Percentiles rank a stretch among this genome's conserved stretches.
Conservation (phyloP, 2,329 filamentous ascomycete species). For the Aspergillus sp. region DNA sequence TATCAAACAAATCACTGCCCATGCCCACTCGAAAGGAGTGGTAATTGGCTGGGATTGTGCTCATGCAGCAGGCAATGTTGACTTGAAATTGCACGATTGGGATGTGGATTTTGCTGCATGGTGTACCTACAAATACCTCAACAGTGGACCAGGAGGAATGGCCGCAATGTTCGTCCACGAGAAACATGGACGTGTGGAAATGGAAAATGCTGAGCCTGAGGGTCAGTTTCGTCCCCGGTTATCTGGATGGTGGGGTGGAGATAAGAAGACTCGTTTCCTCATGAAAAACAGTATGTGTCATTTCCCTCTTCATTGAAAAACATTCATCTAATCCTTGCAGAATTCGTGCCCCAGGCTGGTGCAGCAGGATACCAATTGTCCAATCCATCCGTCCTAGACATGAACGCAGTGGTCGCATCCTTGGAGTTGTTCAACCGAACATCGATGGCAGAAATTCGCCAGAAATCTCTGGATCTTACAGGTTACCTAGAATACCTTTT, state of each 20-base stretch:
- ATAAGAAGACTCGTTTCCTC: conserved; percentile 69
- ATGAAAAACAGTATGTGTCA: conserved; percentile 64
- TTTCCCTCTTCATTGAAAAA: not conserved
- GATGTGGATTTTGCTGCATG: conserved; percentile 86
- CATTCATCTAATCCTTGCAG: conserved; percentile 20
- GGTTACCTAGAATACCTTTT: conserved; percentile 68
- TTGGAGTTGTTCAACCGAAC: conserved; percentile 71
- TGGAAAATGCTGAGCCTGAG: conserved; percentile 32
- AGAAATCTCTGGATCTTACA: conserved; percentile 69
- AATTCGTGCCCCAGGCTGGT: conserved; percentile 70
- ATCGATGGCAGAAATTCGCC: conserved; percentile 62
- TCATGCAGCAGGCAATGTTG: conserved; percentile 80
- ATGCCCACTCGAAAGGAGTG: conserved; percentile 68
- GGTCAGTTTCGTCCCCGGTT: conserved; percentile 61
- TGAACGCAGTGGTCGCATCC: conserved; percentile 68
- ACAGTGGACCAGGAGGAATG: conserved; percentile 77
- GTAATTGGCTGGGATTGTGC: conserved; percentile 83
- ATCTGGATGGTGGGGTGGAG: conserved; percentile 81
- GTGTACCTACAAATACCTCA: conserved; percentile 95
- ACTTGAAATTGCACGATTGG: conserved; percentile 78
- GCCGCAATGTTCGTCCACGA: conserved; percentile 78
- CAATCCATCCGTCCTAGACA: conserved; percentile 75
- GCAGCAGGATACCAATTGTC: conserved; percentile 80
- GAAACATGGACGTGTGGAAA: conserved; percentile 52
- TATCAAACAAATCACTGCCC: conserved; percentile 70